Percentiles rank a stretch among this genome's conserved stretches.
phyloP scores from a whole-genome alignment of 2,329 filamentous ascomycete genomes.

The Diaporthe ilicicola region DNA sequence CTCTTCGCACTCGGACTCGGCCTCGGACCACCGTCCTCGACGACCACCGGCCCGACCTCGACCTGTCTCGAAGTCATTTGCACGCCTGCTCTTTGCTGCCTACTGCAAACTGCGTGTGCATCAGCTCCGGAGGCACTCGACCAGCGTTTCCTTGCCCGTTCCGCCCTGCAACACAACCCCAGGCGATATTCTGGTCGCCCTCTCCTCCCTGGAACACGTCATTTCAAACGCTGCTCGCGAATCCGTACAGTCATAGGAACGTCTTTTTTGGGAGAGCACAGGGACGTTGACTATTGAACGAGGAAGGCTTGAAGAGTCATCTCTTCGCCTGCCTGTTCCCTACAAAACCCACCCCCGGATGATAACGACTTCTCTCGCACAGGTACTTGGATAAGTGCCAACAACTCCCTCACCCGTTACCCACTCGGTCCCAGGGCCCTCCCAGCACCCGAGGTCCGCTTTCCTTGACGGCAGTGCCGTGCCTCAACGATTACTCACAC shows the following conservation, averaged over 20 bases:
- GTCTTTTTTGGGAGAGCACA: background rate
- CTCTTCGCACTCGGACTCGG: slow-evolving; percentile 15
- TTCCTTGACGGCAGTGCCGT: slow-evolving; percentile 33
- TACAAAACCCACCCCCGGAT: slow-evolving; percentile 49
- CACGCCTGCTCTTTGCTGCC: slow-evolving; percentile 25
- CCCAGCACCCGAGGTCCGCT: slow-evolving; percentile 32
- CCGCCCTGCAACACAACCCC: background rate
- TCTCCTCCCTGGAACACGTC: background rate
- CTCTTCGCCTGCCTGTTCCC: slow-evolving; percentile 55
- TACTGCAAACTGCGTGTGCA: slow-evolving; percentile 6
- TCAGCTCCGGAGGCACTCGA: background rate
- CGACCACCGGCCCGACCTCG: slow-evolving; percentile 26
- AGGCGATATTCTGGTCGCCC: slow-evolving; percentile 24
- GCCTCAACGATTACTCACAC: slow-evolving; percentile 31
- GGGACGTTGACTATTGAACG: slow-evolving; percentile 38
- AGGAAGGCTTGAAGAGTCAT: slow-evolving; percentile 55
- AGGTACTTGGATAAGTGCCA: slow-evolving; percentile 48
- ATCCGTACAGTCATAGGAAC: background rate
- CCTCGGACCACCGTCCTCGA: slow-evolving; percentile 27
- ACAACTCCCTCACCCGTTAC: slow-evolving; percentile 43
- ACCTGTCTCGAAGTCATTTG: slow-evolving; percentile 31
- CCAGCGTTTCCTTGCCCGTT: background rate
- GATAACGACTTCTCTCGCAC: slow-evolving; percentile 48
- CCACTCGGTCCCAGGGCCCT: slow-evolving; percentile 40
- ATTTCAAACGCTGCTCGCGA: background rate